Evolutionary conservation across 2,329 filamentous ascomycete genomes (phyloP), one percentile per base, ranked within the genome.

Genomic region (Fusarium equiseti): DNA sequence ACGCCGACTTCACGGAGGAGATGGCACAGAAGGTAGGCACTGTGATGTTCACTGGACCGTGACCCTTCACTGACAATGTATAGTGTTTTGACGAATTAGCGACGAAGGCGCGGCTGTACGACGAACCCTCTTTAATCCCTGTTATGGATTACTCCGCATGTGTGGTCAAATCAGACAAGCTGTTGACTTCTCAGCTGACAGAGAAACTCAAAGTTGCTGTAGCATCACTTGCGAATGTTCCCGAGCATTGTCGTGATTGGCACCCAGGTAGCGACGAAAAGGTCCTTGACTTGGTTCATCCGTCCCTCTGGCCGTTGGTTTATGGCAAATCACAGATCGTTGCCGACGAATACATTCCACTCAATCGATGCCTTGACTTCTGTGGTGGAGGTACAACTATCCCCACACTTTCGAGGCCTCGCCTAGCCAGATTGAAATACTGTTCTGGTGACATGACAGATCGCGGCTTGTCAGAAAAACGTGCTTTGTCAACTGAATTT

Each of bases 221-320:
- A 3, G 7, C 31, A 11, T 6, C 24, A 1, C 22, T 64, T 3
- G 52, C 59, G 7, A 4, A 64, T 0, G 32, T 59, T 0, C n/a
- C 35, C 0, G 3, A n/a, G 11, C 4, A 22, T 2, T 13, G 10
- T 7, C 45, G 46, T 4, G 63, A 67, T 4, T 67, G 63, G 63
- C 57, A 68, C 26, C 63, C 46, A n/a, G 12, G 24, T 4, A 63
- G 45, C 1, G 15, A 42, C 1, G 24, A 44, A 15, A 32, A 67
- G 16, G 42, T 58, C 4, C 18, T 57, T 0, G 46, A 67, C 6
- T 46, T 68, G 4, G 51, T 63, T 4, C 46, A 43, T 26, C 67
- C 67, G 3, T 73, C 70, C 0, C 38, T 73, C 45, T 45, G 66
- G 76, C 64, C 52, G 78, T 13, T 68, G 7, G 7, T 63, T 1